Percentiles rank a stretch among this genome's conserved stretches.
Conservation (phyloP, 2,329 filamentous ascomycete genomes). For the Myriosclerotinia scirpicola region DNA sequence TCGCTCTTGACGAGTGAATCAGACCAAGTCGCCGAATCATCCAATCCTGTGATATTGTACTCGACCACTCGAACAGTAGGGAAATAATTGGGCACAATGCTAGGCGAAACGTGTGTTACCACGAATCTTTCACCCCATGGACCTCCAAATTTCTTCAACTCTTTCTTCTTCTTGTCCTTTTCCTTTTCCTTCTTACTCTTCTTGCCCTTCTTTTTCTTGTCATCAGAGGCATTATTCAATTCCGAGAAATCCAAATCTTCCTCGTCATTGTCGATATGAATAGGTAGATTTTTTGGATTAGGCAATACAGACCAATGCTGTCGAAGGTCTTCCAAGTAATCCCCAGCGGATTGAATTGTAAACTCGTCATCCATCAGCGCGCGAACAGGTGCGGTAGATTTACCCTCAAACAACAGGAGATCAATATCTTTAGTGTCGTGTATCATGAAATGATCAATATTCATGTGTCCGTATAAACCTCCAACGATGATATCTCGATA, state of each 20-base stretch:
- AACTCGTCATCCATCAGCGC: constrained; percentile 55
- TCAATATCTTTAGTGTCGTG: constrained; percentile 80
- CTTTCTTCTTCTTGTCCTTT: constrained; percentile 51
- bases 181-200: constrained; percentile 54
- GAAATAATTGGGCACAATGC: constrained; percentile 89
- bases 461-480: constrained; percentile 92
- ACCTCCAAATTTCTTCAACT: constrained; percentile 70
- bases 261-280: background rate
- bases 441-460: constrained; percentile 94
- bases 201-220: constrained; percentile 46
- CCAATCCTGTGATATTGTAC: constrained; percentile 72
- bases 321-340: constrained; percentile 79
- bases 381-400: constrained; percentile 38
- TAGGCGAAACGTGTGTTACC: constrained; percentile 76
- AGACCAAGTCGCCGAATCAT: constrained; percentile 33
- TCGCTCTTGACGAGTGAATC: constrained; percentile 21
- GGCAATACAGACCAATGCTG: constrained; percentile 77
- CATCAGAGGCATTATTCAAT: constrained; percentile 23
- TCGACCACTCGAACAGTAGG: constrained; percentile 87
- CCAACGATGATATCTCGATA: constrained; percentile 86
- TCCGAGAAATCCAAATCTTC: background rate
- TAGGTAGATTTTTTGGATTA: constrained; percentile 37
- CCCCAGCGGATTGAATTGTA: constrained; percentile 63
- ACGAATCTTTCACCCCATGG: constrained; percentile 83
- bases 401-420: constrained; percentile 48